Evolutionary conservation across 768 basidiomycete species (phyloP).

Genomic region (Rhodotorula paludigena): DNA sequence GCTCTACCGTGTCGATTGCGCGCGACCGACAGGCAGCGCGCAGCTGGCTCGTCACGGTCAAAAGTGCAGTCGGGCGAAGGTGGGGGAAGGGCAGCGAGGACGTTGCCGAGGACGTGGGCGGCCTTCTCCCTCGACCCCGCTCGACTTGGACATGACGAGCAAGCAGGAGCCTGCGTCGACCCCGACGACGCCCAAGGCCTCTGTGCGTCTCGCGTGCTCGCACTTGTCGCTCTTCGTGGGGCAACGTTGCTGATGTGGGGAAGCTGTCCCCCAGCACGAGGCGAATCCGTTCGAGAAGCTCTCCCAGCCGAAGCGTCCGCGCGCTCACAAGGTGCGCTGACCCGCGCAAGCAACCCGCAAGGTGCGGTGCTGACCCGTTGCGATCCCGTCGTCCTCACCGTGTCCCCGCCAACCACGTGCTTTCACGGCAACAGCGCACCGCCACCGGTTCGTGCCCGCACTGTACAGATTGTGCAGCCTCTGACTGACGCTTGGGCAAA

Average conservation of each 20-base stretch:
- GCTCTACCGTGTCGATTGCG: no score
- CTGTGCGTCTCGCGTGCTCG: background rate
- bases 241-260: background rate
- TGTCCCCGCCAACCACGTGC: background rate
- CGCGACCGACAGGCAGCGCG: no score
- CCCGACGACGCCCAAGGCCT: conserved; percentile 21
- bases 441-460: conserved; percentile 12
- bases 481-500: background rate
- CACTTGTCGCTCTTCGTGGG: background rate
- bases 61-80: no score
- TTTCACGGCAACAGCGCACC: conserved; percentile 11
- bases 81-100: no score
- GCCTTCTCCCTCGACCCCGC: no score
- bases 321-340: conserved; percentile 23
- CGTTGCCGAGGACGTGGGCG: no score
- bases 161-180: background rate
- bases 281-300: conserved; percentile 25
- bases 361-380: background rate
- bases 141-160: conserved; percentile 1
- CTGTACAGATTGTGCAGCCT: background rate
- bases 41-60: no score
- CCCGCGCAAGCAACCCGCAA: no score
- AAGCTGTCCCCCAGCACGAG: conserved; percentile 1
- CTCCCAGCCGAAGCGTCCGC: background rate
- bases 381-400: background rate